phyloP scores from a whole-genome alignment of 129 eudicot species.

The Lonicera japonica region DNA sequence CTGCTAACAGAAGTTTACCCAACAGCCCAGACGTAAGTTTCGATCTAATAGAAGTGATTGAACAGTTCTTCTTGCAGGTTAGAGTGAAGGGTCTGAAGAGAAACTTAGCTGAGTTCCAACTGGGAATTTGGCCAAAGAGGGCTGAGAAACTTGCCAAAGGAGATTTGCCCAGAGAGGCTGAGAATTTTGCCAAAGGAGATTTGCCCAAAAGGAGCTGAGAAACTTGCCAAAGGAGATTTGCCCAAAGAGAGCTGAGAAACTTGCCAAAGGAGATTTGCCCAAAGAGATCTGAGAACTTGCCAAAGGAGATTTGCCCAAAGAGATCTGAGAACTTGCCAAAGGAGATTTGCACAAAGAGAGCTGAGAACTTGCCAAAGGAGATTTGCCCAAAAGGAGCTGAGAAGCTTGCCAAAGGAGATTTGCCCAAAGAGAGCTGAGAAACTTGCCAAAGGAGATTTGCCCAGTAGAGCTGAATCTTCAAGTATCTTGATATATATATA shows the following conservation, averaged over 20 bases:
- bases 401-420: constrained; percentile 69
- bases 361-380: constrained; percentile 55
- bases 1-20: constrained; percentile 15
- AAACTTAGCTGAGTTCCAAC: no score
- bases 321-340: constrained; percentile 35
- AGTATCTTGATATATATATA: background rate
- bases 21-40: background rate
- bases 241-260: no score
- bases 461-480: constrained; percentile 28
- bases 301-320: constrained; percentile 53
- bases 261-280: constrained; percentile 58
- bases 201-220: no score
- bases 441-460: constrained; percentile 91
- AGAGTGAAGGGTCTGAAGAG: constrained; percentile 2
- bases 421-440: constrained; percentile 35
- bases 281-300: background rate
- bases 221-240: background rate
- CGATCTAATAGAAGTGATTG: background rate
- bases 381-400: constrained; percentile 41
- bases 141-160: no score
- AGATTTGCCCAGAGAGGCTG: no score
- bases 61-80: background rate
- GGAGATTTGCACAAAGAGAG: constrained; percentile 33
- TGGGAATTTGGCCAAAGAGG: no score
- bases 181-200: no score